A percentile compares a stretch with the other conserved stretches of the same genome.
These are phyloP conservation scores for Leishmania arabica DNA, from an alignment of 208 protist genomes.

Conservation along the genomic window DNA sequence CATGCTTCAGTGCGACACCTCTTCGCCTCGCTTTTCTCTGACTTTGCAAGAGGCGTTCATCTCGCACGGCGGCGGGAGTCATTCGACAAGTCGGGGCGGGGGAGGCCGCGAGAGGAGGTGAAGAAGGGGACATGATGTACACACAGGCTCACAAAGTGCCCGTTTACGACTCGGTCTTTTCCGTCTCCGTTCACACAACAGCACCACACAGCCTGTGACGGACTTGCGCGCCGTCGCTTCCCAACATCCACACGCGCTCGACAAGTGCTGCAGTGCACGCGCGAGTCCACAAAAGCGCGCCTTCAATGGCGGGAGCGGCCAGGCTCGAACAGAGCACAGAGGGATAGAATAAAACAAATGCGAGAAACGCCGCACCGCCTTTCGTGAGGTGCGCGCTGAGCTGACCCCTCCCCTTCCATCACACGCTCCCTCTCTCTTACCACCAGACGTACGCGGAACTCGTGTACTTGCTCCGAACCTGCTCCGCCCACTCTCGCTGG, in stretches of 20 bases:
- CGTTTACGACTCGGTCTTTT: neutral
- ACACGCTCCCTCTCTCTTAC: conserved; percentile 32
- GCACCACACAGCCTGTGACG: neutral
- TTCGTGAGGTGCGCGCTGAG: neutral
- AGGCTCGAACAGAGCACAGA: neutral
- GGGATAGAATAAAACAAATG: neutral
- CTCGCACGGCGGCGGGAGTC: neutral
- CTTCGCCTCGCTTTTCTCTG: neutral
- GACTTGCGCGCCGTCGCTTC: neutral
- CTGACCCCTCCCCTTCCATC: neutral
- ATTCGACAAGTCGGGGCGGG: neutral
- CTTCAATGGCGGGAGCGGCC: neutral
- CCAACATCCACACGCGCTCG: neutral
- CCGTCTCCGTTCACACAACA: neutral
- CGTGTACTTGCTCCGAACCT: conserved; percentile 39
- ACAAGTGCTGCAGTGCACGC: neutral
- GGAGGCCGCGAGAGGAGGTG: neutral
- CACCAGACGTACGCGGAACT: conserved; percentile 65
- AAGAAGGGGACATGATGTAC: neutral
- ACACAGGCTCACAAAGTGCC: neutral
- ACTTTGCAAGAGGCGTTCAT: neutral
- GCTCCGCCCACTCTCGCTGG: conserved; percentile 59
- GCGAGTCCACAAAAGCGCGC: neutral
- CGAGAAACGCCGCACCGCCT: neutral
- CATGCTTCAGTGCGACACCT: neutral